Evolutionary conservation across 1,284 basidiomycete species (phyloP), one percentile per base, ranked within the genome.

Genomic region (Puccinia polysora): DNA sequence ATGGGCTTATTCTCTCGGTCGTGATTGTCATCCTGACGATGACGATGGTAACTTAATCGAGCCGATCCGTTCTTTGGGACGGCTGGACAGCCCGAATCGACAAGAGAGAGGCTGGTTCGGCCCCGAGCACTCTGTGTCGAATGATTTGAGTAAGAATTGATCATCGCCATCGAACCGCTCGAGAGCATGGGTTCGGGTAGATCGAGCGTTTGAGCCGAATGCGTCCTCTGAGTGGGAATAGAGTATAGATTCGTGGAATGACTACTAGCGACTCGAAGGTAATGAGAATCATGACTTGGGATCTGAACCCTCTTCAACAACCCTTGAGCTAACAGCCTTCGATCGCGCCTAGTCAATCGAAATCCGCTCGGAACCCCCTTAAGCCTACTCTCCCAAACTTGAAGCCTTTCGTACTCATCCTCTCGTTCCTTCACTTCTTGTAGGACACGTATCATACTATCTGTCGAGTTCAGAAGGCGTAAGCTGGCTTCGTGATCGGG

Each of bases 381-480:
- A 65, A 93, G 84, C 0, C 84, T 82, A 10, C 81, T 79, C 18
- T 85, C 81, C 18, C 90, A 81, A n/a, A 82, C 80, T 78, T 88
- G 88, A 36, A 89, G 82, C 56, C 86, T 81, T 28, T 87, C 84
- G 78, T 91, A 90, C 75, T 91, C 89, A 72, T 91, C 89, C 79
- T 93, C 90, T 20, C 89, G 84, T 3, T 84, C 81, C 78, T 91
- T 92, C 74, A 92, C 89, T 75, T 91, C 89, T 59, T 87, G 86
- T 80, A 95, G 84, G 1, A 88, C 86, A n/a, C 85, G 84, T 62
- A 92, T 85, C 45, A 88, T 84, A 74, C 86, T 81, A 70, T 89
- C 86, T 7, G 86, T 87, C 2, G 85, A 84, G 72, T 86, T 84
- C 25, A 88, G 81, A 23, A 92, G 82, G 1, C 86, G 86, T 50